Percentiles rank a stretch among this genome's conserved stretches.
Conservation (phyloP, 2,329 filamentous ascomycete genomes). For the Beauveria sp. region DNA sequence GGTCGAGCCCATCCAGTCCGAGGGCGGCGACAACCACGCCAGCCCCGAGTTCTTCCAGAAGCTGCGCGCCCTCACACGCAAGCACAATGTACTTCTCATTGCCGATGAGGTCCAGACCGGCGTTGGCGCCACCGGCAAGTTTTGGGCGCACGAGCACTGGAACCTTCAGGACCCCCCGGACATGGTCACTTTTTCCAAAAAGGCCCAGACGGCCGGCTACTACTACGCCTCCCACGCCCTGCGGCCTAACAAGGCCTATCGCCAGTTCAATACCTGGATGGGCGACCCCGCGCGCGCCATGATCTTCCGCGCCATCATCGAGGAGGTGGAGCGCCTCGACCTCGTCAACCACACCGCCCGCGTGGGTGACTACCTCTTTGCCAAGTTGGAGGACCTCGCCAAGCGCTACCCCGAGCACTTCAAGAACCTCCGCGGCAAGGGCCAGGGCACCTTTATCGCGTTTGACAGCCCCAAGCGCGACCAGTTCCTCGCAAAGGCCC, state of each 20-base stretch:
- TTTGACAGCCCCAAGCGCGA: constrained; percentile 80
- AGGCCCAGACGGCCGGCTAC: constrained; percentile 89
- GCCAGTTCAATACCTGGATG: constrained; percentile 98
- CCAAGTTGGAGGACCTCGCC: constrained; percentile 59
- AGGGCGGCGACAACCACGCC: constrained; percentile 92
- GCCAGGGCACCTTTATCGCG: constrained; percentile 85
- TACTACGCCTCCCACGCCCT: constrained; percentile 77
- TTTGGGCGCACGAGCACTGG: constrained; percentile 98
- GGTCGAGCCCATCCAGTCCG: constrained; percentile 86
- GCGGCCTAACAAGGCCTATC: constrained; percentile 85
- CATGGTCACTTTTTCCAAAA: constrained; percentile 94
- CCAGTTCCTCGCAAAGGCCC: constrained; percentile 69
- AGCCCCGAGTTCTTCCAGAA: constrained; percentile 80
- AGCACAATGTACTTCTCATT: constrained; percentile 74
- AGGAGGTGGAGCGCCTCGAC: constrained; percentile 68
- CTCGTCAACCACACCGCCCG: constrained; percentile 73
- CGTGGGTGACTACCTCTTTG: constrained; percentile 72
- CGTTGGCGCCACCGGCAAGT: constrained; percentile 84
- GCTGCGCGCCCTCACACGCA: constrained; percentile 70
- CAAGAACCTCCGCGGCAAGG: constrained; percentile 77
- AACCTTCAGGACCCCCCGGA: constrained; percentile 70
- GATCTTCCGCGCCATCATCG: constrained; percentile 77
- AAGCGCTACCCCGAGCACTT: constrained; percentile 69
- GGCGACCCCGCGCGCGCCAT: constrained; percentile 80
- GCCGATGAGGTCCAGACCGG: constrained; percentile 94